Evolutionary conservation across 108 stramenopile genomes (phyloP).

Genomic region (Skeletonema tropicum): DNA sequence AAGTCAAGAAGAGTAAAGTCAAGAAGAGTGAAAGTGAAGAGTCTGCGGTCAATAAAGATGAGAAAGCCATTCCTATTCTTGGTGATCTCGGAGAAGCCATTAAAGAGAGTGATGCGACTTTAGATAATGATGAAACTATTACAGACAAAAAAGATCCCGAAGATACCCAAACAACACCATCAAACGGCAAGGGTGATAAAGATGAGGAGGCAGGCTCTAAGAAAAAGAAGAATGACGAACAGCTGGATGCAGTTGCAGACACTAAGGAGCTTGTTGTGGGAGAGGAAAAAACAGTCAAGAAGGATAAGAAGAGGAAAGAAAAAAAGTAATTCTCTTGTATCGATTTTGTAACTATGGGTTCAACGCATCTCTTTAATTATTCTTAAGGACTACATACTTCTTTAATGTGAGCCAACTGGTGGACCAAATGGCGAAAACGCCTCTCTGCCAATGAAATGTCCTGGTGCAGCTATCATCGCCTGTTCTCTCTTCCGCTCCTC

Average conservation of each 20-base stretch:
- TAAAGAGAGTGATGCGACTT: constrained; percentile 7
- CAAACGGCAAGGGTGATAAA: background rate
- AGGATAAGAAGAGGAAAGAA: background rate
- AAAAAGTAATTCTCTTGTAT: background rate
- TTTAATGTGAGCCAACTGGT: background rate
- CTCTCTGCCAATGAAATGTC: constrained; percentile 3
- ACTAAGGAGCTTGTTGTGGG: no score
- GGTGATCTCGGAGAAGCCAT: constrained; percentile 2
- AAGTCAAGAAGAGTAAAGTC: background rate
- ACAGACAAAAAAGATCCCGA: background rate
- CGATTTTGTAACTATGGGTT: background rate
- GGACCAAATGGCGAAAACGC: constrained; percentile 17
- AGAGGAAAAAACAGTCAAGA: no score
- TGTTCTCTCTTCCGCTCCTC: constrained; percentile 58
- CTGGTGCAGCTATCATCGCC: constrained; percentile 12
- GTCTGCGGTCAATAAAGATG: constrained; percentile 23
- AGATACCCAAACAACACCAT: background rate
- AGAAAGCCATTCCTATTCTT: background rate
- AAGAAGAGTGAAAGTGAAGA: constrained; percentile 11
- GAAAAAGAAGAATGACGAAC: background rate
- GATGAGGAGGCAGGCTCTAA: background rate
- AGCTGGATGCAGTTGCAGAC: background rate
- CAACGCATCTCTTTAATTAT: background rate
- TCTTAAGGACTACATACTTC: background rate
- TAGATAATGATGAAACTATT: background rate